Base-by-base conservation (phyloP, 2,329 filamentous ascomycete species). In the Trichoderma atrobrunneum region DNA sequence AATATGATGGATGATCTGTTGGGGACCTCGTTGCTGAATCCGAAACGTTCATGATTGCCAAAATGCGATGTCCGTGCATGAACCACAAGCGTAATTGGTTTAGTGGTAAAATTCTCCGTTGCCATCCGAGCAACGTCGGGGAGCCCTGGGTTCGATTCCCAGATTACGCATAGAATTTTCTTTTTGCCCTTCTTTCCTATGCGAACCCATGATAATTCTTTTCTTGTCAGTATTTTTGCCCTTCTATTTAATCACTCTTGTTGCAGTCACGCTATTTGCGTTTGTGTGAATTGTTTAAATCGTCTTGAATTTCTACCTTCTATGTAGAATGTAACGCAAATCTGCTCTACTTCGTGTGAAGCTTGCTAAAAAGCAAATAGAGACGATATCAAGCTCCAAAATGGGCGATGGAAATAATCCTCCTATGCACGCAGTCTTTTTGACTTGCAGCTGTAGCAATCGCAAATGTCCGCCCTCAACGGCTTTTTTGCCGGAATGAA, bases 81-180 rank as follows among this genome's bases (percentile, higher is more conserved):
- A 36, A 70, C 21, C 28, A 62, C 39, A 48, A 75, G 76, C 74
- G 74, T 74, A 73, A 74, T 74, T 74, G 73, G 74, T 74, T 74
- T 73, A 74, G 74, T 77, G 76, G 76, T 78, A 77, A 78, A 77
- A 78, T 77, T 77, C 76, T 77, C 76, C 76, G 76, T 77, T 77
- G 76, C 76, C 76, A 78, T 76, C 36, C 73, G 74, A 30, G 75
- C 75, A 78, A 54, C 76, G 75, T 79, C 78, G 78, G 77, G 77
- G 78, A 78, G 77, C 78, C 77, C 78, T 79, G 78, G 75, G 73
- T 79, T 79, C 77, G 77, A 79, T 78, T 79, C 77, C 77, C 77
- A 78, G 77, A 78, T 78, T 73, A 78, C 77, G 77, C 77, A 78
- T 51, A 18, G 7, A 6, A 32, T 32, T 43, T 67, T 28, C 34